Percentiles rank a stretch among this genome's conserved stretches.
phyloP scores from a whole-genome alignment of 345 rosid species.

The Psidium guajava region DNA sequence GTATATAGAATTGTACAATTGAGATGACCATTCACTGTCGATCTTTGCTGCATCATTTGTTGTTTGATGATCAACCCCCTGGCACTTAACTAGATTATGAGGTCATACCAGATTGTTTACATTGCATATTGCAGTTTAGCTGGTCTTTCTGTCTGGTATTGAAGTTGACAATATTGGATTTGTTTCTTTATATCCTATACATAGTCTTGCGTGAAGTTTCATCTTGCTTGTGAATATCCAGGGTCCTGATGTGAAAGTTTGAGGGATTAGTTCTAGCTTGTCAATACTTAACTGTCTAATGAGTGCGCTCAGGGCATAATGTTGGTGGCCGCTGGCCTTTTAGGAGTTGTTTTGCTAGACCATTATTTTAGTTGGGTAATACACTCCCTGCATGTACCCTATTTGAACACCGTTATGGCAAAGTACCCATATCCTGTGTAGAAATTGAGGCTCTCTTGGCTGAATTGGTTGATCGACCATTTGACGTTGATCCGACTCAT shows the following conservation, averaged over 20 bases:
- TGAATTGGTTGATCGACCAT: not conserved
- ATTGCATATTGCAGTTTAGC: not conserved
- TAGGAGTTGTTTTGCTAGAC: not conserved
- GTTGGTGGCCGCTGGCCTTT: not conserved
- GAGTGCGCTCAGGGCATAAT: not conserved
- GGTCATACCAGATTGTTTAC: not conserved
- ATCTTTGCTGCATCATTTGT: not conserved
- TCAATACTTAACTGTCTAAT: not conserved
- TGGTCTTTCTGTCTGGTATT: not conserved
- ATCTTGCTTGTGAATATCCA: not conserved
- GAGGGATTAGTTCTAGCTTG: not conserved
- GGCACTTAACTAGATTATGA: not conserved
- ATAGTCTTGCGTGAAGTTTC: not conserved
- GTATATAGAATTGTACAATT: not conserved
- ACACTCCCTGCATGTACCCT: not conserved
- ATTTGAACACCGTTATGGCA: not conserved
- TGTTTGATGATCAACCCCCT: not conserved
- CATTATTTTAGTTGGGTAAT: not conserved
- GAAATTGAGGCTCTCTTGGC: not conserved
- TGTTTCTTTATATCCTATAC: not conserved
- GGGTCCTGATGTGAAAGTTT: not conserved
- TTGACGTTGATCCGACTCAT: too few species aligned
- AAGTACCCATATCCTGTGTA: not conserved
- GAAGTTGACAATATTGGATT: not conserved
- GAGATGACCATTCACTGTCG: not conserved